These are phyloP conservation scores for Pythium apleroticum DNA, from an alignment of 352 stramenopile genomes.

Conservation along the genomic window DNA sequence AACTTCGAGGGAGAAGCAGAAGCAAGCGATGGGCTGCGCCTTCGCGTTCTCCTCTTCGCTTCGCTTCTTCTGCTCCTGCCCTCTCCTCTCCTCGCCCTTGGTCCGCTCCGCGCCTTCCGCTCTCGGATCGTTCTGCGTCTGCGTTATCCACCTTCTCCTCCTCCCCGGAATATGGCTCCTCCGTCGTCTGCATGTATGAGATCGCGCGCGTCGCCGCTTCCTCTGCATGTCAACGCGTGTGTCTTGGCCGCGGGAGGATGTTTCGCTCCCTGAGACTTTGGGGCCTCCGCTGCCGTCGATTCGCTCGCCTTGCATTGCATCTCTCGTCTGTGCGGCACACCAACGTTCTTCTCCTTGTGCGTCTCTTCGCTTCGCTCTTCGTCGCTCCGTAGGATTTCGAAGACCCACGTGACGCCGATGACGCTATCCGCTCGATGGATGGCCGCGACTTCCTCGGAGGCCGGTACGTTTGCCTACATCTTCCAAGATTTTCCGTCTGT, in stretches of 20 bases:
- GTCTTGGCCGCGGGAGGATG: conserved; percentile 6
- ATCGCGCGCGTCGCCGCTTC: conserved; percentile 1
- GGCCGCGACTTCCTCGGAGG: conserved; percentile 83
- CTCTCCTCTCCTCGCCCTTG: conserved; percentile 8
- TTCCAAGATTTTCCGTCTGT: too few species aligned
- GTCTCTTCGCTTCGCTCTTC: conserved; percentile 49
- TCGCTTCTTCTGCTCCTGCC: conserved; percentile 18
- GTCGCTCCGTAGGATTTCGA: conserved; percentile 83
- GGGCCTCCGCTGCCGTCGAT: conserved; percentile 23
- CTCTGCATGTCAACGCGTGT: conserved; percentile 8
- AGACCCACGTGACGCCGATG: conserved; percentile 85
- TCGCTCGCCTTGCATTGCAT: conserved; percentile 11
- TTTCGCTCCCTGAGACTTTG: neutral
- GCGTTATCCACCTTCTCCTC: neutral
- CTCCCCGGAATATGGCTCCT: conserved; percentile 5
- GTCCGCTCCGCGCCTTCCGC: conserved; percentile 3
- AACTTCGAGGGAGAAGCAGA: conserved; percentile 3
- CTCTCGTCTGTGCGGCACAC: conserved; percentile 35
- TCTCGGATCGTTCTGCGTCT: conserved; percentile 3
- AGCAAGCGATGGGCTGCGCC: neutral
- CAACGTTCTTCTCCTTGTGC: conserved; percentile 30
- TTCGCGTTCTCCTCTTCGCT: neutral
- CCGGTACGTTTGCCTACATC: conserved; percentile 57
- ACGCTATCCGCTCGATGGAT: conserved; percentile 87
- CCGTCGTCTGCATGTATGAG: conserved; percentile 15